Percentiles rank a stretch among this genome's conserved stretches.
Conservation (phyloP, 1,139 yeast species). For the Pichia sp. region DNA sequence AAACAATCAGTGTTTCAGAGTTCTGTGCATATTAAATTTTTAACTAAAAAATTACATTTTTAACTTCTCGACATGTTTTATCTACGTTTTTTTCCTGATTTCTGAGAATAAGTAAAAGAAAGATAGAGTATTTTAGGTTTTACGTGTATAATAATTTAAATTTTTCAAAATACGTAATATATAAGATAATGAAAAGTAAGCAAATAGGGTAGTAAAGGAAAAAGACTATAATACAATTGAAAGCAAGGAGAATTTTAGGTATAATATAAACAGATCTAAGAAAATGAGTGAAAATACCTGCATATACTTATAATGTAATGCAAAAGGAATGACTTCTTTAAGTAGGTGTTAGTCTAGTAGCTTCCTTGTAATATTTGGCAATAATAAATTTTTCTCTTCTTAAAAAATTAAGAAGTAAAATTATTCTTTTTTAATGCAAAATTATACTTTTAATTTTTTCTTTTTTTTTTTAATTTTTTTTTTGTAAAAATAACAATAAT, state of each 20-base stretch:
- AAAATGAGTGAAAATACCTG: neutral
- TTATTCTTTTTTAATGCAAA: too few relatives aligned
- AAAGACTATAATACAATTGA: slow-evolving; percentile 5
- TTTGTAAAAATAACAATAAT: too few relatives aligned
- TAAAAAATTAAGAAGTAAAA: neutral
- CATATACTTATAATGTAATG: neutral
- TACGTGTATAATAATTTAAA: too few relatives aligned
- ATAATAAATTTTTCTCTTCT: neutral
- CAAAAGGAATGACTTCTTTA: neutral
- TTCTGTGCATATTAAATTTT: too few relatives aligned
- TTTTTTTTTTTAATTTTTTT: too few relatives aligned
- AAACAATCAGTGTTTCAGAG: too few relatives aligned
- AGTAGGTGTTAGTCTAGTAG: neutral
- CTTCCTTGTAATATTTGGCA: neutral
- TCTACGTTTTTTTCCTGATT: too few relatives aligned
- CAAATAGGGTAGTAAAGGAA: neutral
- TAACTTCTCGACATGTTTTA: too few relatives aligned
- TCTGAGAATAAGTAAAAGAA: too few relatives aligned
- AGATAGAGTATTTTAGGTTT: too few relatives aligned
- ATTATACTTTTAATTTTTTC: neutral
- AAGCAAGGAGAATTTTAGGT: slow-evolving; percentile 1
- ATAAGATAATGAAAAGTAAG: neutral
- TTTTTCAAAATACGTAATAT: too few relatives aligned
- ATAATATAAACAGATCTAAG: neutral
- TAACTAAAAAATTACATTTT: too few relatives aligned